Evolutionary conservation across 176 grass and related monocot genomes (phyloP).

Genomic region (Thalia dealbata): DNA sequence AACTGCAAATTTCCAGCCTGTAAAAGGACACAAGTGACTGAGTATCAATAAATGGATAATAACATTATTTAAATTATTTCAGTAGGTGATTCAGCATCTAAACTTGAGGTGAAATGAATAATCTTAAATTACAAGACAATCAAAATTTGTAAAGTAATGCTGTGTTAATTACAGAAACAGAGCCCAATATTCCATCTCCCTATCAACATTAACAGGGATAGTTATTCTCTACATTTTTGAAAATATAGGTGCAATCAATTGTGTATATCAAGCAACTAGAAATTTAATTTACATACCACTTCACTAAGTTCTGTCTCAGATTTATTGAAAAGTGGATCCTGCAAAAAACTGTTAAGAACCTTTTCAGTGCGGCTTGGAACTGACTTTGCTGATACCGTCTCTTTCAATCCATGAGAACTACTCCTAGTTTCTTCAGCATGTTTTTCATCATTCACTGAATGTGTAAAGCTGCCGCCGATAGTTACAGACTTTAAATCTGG

Average conservation of each 20-base stretch:
- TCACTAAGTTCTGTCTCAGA: slow-evolving; percentile 23
- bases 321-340: slow-evolving; percentile 54
- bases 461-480: slow-evolving; percentile 16
- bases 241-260: not conserved
- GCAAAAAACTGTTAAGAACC: slow-evolving; percentile 57
- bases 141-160: not conserved
- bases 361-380: slow-evolving; percentile 54
- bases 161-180: not conserved
- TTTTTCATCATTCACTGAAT: slow-evolving; percentile 26
- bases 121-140: not conserved
- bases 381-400: slow-evolving; percentile 16
- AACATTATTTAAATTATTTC: not conserved
- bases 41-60: not conserved
- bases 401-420: slow-evolving; percentile 22
- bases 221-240: not conserved
- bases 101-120: not conserved
- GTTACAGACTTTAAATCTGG: slow-evolving; percentile 33
- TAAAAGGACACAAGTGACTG: slow-evolving; percentile 10
- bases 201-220: not conserved
- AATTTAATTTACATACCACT: slow-evolving; percentile 24
- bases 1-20: slow-evolving; percentile 46
- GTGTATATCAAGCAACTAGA: not conserved
- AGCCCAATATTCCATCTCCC: not conserved
- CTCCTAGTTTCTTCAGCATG: slow-evolving; percentile 13
- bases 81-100: not conserved